Base-by-base conservation (phyloP, 2,329 filamentous ascomycete species). In the Colletotrichum cuscutae region DNA sequence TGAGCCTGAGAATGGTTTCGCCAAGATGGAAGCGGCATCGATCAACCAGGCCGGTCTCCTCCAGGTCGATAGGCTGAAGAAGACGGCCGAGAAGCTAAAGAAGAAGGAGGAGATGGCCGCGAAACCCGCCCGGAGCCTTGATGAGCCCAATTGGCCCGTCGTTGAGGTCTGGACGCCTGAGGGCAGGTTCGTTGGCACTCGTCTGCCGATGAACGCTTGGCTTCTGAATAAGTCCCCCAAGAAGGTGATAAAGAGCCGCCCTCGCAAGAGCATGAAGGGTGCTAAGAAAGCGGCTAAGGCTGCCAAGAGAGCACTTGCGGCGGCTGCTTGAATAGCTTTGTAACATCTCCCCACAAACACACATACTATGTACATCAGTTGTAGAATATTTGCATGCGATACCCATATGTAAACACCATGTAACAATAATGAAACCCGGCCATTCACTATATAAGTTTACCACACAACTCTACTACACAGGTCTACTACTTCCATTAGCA, bases 161-260 rank as follows among this genome's bases (percentile, higher is more conserved):
- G 89, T 99, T 7, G 95, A 98, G 76, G 90, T 98, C 0, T 98
- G 93, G 78, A 93, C 89, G 32, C 97, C 97, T 0, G 88, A 95
- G 71, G 97, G 97, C n/a, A 91, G 90, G 77, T 97, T 93, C 77
- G 86, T 98, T 35, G 92, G 88, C 1, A 83, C 85, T 11, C 86
- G 94, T 46, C 81, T 80, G 75, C 93, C 94, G 1, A 91, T 97
- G 86, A 91, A 93, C 77, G 94, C 90, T 7, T 95, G 91, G 89
- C 71, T 92, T 72, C 80, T 92, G 65, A 89, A 88, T 75, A 90
- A 90, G 79, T 89, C 89, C 32, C 82, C 84, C 28, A 82, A 82
- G 26, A 82, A 86, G 69, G 85, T 88, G 69, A 85, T 83, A 77
- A 87, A 84, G 76, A 83, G 80, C 19, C 85, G 94, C 72, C 93